Conservation (phyloP, 179 eudicot species). For the Silene coronaria region DNA sequence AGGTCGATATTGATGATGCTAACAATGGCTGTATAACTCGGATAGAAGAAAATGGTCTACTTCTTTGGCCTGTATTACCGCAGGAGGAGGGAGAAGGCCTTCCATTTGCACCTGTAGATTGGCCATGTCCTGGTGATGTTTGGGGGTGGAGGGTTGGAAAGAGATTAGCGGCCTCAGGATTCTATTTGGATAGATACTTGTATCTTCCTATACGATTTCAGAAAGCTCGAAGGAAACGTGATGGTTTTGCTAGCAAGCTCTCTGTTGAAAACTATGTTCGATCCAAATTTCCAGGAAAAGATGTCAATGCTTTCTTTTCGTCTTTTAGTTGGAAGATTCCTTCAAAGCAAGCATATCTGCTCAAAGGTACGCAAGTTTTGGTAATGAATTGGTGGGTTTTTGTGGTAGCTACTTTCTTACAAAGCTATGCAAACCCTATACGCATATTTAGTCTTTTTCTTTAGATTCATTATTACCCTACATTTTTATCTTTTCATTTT, state of each 20-base stretch:
- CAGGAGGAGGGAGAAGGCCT: slow-evolving; percentile 63
- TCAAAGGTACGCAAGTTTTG: slow-evolving; percentile 40
- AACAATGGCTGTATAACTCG: slow-evolving; percentile 33
- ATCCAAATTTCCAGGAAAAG: slow-evolving; percentile 42
- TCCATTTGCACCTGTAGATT: slow-evolving; percentile 85
- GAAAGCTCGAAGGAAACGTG: slow-evolving; percentile 25
- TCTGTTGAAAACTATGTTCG: slow-evolving; percentile 43
- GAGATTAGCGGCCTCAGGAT: slow-evolving; percentile 41
- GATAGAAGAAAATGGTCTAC: slow-evolving; percentile 47
- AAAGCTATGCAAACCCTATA: background rate
- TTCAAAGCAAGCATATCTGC: slow-evolving; percentile 29
- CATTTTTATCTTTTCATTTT: background rate
- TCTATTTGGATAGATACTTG: slow-evolving; percentile 55
- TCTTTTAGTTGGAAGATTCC: slow-evolving; percentile 81
- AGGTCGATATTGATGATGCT: slow-evolving; percentile 47
- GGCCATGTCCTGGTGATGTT: slow-evolving; percentile 81
- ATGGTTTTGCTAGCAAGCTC: slow-evolving; percentile 52
- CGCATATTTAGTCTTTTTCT: background rate
- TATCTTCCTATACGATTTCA: slow-evolving; percentile 48
- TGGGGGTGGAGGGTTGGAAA: slow-evolving; percentile 76
- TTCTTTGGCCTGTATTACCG: slow-evolving; percentile 58
- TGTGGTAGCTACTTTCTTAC: background rate
- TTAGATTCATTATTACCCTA: too few relatives aligned
- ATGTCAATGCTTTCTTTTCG: slow-evolving; percentile 54
- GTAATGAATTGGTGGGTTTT: background rate